Evolutionary conservation across 345 rosid genomes (phyloP).

Genomic region (Pugionium cornutum): DNA sequence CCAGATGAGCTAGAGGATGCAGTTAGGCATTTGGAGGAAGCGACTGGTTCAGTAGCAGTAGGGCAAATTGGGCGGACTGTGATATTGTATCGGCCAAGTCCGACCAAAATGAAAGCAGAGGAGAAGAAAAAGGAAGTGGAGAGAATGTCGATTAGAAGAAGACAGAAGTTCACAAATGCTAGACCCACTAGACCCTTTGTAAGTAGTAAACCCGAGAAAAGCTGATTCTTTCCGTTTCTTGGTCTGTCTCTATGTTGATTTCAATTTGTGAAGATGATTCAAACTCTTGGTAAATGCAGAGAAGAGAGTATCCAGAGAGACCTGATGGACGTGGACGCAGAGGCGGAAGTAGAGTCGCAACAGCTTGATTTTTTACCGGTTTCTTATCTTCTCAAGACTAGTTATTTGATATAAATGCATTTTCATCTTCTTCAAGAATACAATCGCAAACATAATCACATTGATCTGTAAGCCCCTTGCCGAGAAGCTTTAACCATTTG

Average conservation of each 20-base stretch:
- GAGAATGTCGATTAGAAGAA: constrained; percentile 45
- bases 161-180: constrained; percentile 27
- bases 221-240: not conserved
- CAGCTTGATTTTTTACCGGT: not conserved
- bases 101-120: constrained; percentile 75
- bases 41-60: constrained; percentile 77
- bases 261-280: not conserved
- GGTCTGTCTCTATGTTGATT: not conserved
- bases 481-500: constrained; percentile 7
- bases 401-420: constrained; percentile 6
- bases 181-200: constrained; percentile 35
- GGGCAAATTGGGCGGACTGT: constrained; percentile 81
- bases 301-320: constrained; percentile 42
- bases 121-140: constrained; percentile 64
- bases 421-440: constrained; percentile 4
- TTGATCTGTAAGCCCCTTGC: not conserved
- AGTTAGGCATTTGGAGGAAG: constrained; percentile 62
- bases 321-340: constrained; percentile 49
- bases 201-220: not conserved
- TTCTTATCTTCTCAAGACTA: constrained; percentile 20
- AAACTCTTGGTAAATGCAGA: constrained; percentile 42
- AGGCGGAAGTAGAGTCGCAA: constrained; percentile 43
- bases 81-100: constrained; percentile 74
- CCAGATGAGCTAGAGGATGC: constrained; percentile 84
- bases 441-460: not conserved